Evolutionary conservation across 805 yeast genomes (phyloP).

Genomic region (Starmerella floricola): DNA sequence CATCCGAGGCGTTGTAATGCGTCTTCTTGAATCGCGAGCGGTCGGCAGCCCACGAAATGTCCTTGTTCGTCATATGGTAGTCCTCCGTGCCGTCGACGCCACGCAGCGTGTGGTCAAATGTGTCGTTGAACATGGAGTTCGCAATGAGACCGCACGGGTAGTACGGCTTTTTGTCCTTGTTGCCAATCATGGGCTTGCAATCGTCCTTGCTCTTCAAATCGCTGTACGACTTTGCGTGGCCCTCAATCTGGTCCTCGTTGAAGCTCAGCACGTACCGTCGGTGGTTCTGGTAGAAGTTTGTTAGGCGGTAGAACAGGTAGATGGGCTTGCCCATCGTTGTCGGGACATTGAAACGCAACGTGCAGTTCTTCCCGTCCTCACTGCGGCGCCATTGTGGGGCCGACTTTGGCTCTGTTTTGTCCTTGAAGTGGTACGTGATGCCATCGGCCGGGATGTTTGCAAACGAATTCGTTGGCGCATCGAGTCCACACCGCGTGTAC

Average conservation of each 20-base stretch:
- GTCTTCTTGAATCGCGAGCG: conserved; percentile 61
- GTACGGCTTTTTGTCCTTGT: conserved; percentile 42
- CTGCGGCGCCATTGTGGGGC: conserved; percentile 55
- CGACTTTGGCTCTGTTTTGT: conserved; percentile 28
- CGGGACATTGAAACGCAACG: conserved; percentile 61
- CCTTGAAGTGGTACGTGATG: conserved; percentile 49
- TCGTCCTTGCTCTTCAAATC: conserved; percentile 39
- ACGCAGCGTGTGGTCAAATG: conserved; percentile 39
- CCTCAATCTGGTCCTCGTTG: conserved; percentile 70
- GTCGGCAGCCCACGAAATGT: conserved; percentile 81
- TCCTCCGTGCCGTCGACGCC: conserved; percentile 34
- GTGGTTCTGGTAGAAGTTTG: conserved; percentile 90
- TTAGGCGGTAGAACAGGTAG: conserved; percentile 69
- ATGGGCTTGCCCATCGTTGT: conserved; percentile 56
- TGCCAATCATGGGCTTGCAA: conserved; percentile 49
- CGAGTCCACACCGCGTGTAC: conserved; percentile 54
- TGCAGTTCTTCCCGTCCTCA: conserved; percentile 41
- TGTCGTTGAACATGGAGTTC: conserved; percentile 82
- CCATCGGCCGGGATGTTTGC: conserved; percentile 47
- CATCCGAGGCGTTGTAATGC: conserved; percentile 48
- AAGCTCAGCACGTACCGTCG: conserved; percentile 81
- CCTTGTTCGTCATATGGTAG: conserved; percentile 39
- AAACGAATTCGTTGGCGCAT: conserved; percentile 37
- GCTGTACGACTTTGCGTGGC: conserved; percentile 47
- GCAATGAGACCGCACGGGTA: conserved; percentile 96